These are phyloP conservation scores for Podila verticillata DNA, from an alignment of 192 early-diverging fungal genomes.

Conservation along the genomic window DNA sequence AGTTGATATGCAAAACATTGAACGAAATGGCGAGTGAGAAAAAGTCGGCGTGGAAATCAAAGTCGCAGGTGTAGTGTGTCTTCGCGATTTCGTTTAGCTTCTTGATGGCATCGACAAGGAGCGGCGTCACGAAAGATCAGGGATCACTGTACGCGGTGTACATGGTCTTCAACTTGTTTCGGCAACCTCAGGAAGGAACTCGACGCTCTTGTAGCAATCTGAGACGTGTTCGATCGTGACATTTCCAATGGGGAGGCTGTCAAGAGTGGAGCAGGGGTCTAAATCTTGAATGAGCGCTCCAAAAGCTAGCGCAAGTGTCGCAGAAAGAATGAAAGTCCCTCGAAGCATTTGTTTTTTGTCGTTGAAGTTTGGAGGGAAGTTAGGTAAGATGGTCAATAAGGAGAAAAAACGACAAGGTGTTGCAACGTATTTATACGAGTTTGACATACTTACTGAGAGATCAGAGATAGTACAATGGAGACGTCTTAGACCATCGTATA, in stretches of 20 bases:
- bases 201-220: neutral
- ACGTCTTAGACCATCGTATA: too few species aligned
- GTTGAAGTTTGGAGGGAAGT: too few species aligned
- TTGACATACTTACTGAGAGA: too few species aligned
- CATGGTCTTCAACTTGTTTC: neutral
- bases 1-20: constrained; percentile 21
- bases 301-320: too few species aligned
- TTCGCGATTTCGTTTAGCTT: constrained; percentile 9
- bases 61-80: constrained; percentile 4
- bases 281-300: too few species aligned
- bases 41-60: constrained; percentile 16
- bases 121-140: constrained; percentile 19
- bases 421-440: too few species aligned
- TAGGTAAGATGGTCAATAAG: too few species aligned
- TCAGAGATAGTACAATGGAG: too few species aligned
- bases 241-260: neutral
- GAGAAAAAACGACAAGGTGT: too few species aligned
- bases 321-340: too few species aligned
- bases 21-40: neutral
- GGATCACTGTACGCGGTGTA: constrained; percentile 10
- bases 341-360: too few species aligned
- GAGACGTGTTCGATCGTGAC: neutral
- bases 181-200: neutral
- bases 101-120: constrained; percentile 9
- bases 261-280: constrained; percentile 15